Conservation (phyloP, 225 moss, liverwort and hornwort species). For the Antitrichia curtipendula region DNA sequence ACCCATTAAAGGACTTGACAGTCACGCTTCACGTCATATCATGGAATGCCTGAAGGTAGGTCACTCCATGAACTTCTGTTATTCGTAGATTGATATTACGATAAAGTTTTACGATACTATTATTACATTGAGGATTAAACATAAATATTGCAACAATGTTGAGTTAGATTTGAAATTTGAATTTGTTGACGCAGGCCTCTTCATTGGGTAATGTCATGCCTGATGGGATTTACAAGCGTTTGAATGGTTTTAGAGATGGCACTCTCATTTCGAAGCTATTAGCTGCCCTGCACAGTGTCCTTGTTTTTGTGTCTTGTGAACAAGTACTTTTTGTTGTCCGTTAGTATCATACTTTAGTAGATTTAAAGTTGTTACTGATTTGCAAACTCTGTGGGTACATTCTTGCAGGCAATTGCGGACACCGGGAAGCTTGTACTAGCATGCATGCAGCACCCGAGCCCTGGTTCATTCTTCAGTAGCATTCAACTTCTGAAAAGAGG, state of each 20-base stretch:
- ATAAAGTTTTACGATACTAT: neutral
- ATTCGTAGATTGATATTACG: neutral
- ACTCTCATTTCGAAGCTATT: neutral
- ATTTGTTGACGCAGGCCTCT: neutral
- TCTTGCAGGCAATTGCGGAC: slow-evolving; percentile 47
- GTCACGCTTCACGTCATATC: slow-evolving; percentile 41
- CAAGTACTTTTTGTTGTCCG: neutral
- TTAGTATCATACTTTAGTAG: neutral
- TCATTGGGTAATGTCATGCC: neutral
- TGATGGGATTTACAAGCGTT: neutral
- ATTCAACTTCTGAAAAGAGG: slow-evolving; percentile 64
- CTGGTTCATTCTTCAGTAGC: slow-evolving; percentile 35
- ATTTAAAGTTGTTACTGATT: neutral
- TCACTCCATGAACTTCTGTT: neutral
- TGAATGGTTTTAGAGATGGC: neutral
- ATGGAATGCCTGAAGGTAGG: slow-evolving; percentile 48
- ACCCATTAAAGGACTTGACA: slow-evolving; percentile 52
- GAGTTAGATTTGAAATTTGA: neutral
- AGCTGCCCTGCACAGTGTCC: neutral
- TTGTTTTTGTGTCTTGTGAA: neutral
- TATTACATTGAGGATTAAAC: neutral
- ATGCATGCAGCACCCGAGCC: slow-evolving; percentile 22
- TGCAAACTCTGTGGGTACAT: neutral
- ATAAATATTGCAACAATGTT: neutral
- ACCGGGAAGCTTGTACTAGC: slow-evolving; percentile 56